Evolutionary conservation across 805 yeast species (phyloP).

Genomic region (Diddensiella santjacobensis): DNA sequence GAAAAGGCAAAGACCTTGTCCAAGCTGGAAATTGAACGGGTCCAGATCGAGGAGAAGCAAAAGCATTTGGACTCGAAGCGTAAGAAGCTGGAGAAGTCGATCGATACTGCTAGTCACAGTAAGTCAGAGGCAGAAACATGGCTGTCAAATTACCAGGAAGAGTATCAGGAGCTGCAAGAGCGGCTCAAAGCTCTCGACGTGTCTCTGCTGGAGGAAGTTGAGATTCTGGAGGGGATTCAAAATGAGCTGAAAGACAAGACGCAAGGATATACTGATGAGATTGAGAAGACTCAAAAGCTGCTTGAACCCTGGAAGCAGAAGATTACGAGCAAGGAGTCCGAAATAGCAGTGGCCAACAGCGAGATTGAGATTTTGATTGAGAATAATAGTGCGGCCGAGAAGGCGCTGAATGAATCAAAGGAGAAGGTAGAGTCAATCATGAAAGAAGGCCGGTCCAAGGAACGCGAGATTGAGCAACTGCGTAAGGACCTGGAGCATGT

Average conservation of each 20-base stretch:
- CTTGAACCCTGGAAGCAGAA: conserved; percentile 81
- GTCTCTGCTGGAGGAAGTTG: conserved; percentile 51
- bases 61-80: conserved; percentile 60
- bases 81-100: conserved; percentile 54
- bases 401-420: conserved; percentile 45
- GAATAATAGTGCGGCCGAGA: conserved; percentile 41
- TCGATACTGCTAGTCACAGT: conserved; percentile 45
- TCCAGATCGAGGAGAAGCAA: conserved; percentile 70
- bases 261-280: conserved; percentile 57
- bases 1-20: conserved; percentile 31
- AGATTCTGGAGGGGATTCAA: conserved; percentile 59
- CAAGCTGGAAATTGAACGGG: conserved; percentile 52
- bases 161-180: conserved; percentile 40
- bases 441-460: conserved; percentile 47
- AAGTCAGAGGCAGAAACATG: conserved; percentile 45
- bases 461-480: conserved; percentile 43
- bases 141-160: conserved; percentile 43
- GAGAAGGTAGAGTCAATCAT: conserved; percentile 44
- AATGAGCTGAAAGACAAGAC: conserved; percentile 70
- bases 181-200: conserved; percentile 46
- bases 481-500: conserved; percentile 49
- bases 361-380: conserved; percentile 57
- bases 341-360: conserved; percentile 60
- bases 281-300: conserved; percentile 57
- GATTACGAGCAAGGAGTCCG: conserved; percentile 58